phyloP scores from a whole-genome alignment of 2,329 filamentous ascomycete genomes.

The Xylariales sp. region DNA sequence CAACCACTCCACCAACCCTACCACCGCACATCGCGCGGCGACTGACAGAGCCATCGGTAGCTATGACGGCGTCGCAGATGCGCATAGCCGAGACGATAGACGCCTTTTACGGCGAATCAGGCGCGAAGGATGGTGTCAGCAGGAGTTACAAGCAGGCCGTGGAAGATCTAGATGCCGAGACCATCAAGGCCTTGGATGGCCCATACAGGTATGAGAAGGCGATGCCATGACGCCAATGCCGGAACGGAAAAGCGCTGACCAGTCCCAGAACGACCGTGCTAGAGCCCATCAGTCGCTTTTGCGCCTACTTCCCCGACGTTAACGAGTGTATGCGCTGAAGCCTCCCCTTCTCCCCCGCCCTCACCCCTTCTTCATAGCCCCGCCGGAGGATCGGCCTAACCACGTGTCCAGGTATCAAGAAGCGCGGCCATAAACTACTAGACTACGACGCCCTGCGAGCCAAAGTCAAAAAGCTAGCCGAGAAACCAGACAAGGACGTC shows the following conservation, averaged over 20 bases:
- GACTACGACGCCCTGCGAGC: constrained; percentile 97
- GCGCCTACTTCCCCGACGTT: constrained; percentile 98
- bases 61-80: constrained; percentile 99
- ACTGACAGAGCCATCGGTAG: constrained; percentile 32
- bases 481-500: constrained; percentile 98
- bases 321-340: constrained; percentile 79
- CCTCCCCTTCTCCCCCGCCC: neutral
- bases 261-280: constrained; percentile 81
- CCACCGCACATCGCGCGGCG: constrained; percentile 57
- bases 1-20: too few relatives aligned
- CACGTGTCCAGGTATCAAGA: constrained; percentile 82
- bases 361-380: neutral
- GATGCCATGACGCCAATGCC: too few relatives aligned
- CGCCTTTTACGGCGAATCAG: constrained; percentile 97
- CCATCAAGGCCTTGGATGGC: constrained; percentile 96
- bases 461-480: constrained; percentile 95
- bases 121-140: constrained; percentile 93
- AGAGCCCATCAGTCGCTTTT: constrained; percentile 95
- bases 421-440: constrained; percentile 96
- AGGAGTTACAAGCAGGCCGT: constrained; percentile 98
- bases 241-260: constrained; percentile 10
- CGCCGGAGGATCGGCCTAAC: constrained; percentile 36
- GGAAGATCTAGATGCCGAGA: constrained; percentile 96
- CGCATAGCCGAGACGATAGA: constrained; percentile 99
- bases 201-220: constrained; percentile 76